These are phyloP conservation scores for Nissolia schottii DNA, from an alignment of 306 rosid species.

Conservation along the genomic window DNA sequence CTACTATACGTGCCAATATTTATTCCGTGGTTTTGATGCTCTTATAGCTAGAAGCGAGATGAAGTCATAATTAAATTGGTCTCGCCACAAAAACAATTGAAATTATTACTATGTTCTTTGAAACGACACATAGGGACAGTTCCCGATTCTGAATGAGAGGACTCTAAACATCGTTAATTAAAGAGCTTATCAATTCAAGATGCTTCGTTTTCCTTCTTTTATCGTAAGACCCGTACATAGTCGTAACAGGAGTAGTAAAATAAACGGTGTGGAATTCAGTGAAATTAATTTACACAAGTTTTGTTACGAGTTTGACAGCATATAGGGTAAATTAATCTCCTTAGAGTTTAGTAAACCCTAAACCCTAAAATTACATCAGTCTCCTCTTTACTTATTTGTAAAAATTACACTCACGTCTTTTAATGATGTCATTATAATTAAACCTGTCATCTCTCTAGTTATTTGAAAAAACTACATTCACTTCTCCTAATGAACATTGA, in stretches of 20 bases:
- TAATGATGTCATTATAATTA: too few relatives aligned
- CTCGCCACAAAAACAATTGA: background rate
- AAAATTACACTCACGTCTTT: too few relatives aligned
- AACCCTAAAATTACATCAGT: too few relatives aligned
- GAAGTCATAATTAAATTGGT: slow-evolving; percentile 4
- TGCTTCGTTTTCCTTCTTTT: background rate
- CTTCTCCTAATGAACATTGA: too few relatives aligned
- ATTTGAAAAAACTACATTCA: too few relatives aligned
- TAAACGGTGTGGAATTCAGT: slow-evolving; percentile 22
- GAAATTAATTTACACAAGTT: background rate
- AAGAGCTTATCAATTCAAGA: slow-evolving; percentile 17
- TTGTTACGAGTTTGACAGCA: background rate
- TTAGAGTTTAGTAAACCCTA: too few relatives aligned
- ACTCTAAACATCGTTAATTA: slow-evolving; percentile 5
- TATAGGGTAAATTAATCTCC: too few relatives aligned
- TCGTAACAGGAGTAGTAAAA: background rate
- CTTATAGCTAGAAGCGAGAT: background rate
- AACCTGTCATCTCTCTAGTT: too few relatives aligned
- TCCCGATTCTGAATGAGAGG: slow-evolving; percentile 26
- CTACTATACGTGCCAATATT: background rate
- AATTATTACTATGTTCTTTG: background rate
- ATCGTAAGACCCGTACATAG: background rate
- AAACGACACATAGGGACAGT: slow-evolving; percentile 9
- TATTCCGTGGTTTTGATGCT: slow-evolving; percentile 24
- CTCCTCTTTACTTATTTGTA: too few relatives aligned